Evolutionary conservation across 1,284 basidiomycete species (phyloP).

Genomic region (Cutaneotrichosporon sp.): DNA sequence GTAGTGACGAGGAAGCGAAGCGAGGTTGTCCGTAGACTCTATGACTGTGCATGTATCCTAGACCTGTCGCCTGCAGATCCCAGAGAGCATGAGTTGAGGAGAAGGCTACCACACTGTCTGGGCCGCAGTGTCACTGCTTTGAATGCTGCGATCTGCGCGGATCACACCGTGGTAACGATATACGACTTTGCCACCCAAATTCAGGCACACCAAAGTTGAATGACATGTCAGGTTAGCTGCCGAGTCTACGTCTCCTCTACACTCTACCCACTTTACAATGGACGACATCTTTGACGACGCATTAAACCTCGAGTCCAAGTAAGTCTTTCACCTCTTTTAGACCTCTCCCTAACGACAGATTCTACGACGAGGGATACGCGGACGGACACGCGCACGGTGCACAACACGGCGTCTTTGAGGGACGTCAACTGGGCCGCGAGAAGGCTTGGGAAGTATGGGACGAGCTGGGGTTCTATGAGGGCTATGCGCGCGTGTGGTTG

Average conservation of each 20-base stretch:
- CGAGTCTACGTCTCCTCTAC: not conserved
- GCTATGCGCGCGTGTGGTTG: constrained; percentile 72
- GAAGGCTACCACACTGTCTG: not conserved
- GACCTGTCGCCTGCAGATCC: not conserved
- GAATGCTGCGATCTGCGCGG: not conserved
- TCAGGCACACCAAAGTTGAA: constrained; percentile 14
- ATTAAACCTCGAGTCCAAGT: constrained; percentile 24
- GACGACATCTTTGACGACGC: constrained; percentile 17
- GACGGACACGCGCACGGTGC: constrained; percentile 80
- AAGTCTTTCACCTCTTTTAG: not conserved
- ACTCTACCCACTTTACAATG: not conserved
- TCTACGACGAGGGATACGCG: constrained; percentile 73
- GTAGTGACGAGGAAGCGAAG: constrained; percentile 8
- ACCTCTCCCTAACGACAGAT: constrained; percentile 56
- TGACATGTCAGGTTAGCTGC: not conserved
- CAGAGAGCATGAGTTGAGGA: not conserved
- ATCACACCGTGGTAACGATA: not conserved
- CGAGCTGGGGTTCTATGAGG: constrained; percentile 89
- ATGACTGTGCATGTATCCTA: constrained; percentile 9
- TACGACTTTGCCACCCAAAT: constrained; percentile 7
- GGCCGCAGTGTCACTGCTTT: not conserved
- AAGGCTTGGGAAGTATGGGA: constrained; percentile 97
- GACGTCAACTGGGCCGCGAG: constrained; percentile 81
- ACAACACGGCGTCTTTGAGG: constrained; percentile 87
- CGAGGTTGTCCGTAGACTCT: not conserved